Percentiles rank a stretch among this genome's conserved stretches.
phyloP scores from a whole-genome alignment of 2,329 filamentous ascomycete genomes.

The Emmonsia crescens region DNA sequence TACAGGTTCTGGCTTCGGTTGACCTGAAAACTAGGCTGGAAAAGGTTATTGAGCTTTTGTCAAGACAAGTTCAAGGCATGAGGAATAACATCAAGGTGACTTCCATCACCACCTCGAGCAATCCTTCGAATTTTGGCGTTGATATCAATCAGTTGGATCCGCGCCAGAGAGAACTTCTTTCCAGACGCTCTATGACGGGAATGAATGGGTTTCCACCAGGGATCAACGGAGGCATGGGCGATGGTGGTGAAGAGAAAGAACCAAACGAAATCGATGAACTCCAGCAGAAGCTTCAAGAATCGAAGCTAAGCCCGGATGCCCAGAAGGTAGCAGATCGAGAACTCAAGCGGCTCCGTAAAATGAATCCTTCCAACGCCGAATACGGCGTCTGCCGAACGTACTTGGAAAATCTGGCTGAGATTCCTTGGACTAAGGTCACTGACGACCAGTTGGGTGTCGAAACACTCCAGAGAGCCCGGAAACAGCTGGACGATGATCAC shows the following conservation, averaged over 20 bases:
- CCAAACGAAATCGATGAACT: conserved; percentile 84
- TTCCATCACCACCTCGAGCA: conserved; percentile 56
- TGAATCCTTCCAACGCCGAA: conserved; percentile 92
- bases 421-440: conserved; percentile 79
- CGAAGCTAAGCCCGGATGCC: conserved; percentile 71
- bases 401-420: conserved; percentile 84
- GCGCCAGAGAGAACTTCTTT: conserved; percentile 34
- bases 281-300: conserved; percentile 73
- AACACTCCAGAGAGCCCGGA: conserved; percentile 66
- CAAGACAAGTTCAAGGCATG: conserved; percentile 69
- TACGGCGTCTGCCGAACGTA: conserved; percentile 91
- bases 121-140: conserved; percentile 50
- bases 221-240: conserved; percentile 36
- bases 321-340: conserved; percentile 86
- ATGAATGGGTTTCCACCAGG: conserved; percentile 24
- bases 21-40: conserved; percentile 68
- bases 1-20: conserved; percentile 71
- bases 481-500: conserved; percentile 90
- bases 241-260: conserved; percentile 62
- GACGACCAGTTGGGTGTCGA: conserved; percentile 75
- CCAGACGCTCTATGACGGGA: conserved; percentile 34
- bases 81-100: conserved; percentile 83
- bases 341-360: conserved; percentile 77
- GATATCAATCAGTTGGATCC: conserved; percentile 44
- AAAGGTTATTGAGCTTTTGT: conserved; percentile 72